Conservation (phyloP, 176 grass and related monocot species). For the Phragmites australis region DNA sequence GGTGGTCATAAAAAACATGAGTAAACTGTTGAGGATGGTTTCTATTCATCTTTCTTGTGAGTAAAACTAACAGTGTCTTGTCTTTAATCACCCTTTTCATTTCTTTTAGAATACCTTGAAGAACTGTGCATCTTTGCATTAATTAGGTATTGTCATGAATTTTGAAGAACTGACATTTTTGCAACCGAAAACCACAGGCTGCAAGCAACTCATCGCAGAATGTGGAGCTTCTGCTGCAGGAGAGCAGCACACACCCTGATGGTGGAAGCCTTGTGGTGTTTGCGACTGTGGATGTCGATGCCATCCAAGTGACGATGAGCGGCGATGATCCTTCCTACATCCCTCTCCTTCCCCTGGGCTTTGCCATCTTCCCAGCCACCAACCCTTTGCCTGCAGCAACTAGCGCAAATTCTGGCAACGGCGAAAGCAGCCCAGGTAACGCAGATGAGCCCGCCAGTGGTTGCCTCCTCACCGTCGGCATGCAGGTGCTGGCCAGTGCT, state of each 20-base stretch:
- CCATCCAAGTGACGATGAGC: constrained; percentile 91
- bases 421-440: constrained; percentile 11
- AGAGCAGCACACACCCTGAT: constrained; percentile 84
- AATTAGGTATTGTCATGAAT: not conserved
- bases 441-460: constrained; percentile 32
- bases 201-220: constrained; percentile 96
- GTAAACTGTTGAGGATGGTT: not conserved
- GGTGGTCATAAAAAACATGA: not conserved
- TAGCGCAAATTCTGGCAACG: constrained; percentile 1
- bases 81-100: not conserved
- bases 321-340: constrained; percentile 93
- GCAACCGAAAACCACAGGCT: constrained; percentile 50
- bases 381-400: constrained; percentile 31
- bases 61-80: not conserved
- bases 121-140: not conserved
- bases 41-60: not conserved
- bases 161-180: constrained; percentile 4
- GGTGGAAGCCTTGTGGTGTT: constrained; percentile 84
- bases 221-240: constrained; percentile 96
- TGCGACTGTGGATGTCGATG: constrained; percentile 77
- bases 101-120: not conserved
- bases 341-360: constrained; percentile 81
- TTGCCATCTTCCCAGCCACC: constrained; percentile 70
- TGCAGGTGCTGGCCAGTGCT: constrained; percentile 81
- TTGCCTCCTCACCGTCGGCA: constrained; percentile 86